phyloP scores from a whole-genome alignment of 305 asterid species.

The Solanum chacoense region DNA sequence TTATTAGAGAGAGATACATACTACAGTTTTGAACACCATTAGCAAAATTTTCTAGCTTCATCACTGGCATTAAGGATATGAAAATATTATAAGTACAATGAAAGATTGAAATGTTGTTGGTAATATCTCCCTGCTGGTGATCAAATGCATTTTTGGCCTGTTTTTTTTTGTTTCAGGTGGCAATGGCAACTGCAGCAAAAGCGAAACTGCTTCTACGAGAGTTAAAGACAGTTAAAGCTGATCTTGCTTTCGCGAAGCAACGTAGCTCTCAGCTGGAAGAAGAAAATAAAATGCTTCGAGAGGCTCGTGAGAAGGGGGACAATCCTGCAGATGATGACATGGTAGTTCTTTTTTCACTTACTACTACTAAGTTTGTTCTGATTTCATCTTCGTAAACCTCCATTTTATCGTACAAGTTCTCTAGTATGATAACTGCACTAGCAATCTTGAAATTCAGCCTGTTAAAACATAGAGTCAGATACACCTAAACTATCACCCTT shows the following conservation, averaged over 20 bases:
- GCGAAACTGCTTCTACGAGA: constrained; percentile 83
- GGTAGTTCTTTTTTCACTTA: constrained; percentile 27
- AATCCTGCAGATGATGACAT: constrained; percentile 83
- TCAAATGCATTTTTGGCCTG: constrained; percentile 7
- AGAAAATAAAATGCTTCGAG: constrained; percentile 78
- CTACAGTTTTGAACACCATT: background rate
- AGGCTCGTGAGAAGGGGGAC: constrained; percentile 62
- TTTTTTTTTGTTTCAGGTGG: constrained; percentile 42
- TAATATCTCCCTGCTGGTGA: background rate
- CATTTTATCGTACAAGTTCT: background rate
- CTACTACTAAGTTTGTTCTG: background rate
- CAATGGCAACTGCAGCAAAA: constrained; percentile 97
- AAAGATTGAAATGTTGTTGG: background rate
- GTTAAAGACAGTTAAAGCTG: constrained; percentile 89
- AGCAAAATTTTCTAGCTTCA: background rate
- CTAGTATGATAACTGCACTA: background rate
- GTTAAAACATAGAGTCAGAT: background rate
- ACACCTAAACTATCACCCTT: background rate
- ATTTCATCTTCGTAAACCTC: background rate
- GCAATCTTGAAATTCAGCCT: background rate
- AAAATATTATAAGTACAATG: background rate
- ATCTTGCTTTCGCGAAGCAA: constrained; percentile 69
- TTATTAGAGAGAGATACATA: background rate
- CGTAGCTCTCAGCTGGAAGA: constrained; percentile 91
- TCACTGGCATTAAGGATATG: background rate